These are phyloP conservation scores for Psilocybe sp. DNA, from an alignment of 768 basidiomycete genomes.

Conservation along the genomic window DNA sequence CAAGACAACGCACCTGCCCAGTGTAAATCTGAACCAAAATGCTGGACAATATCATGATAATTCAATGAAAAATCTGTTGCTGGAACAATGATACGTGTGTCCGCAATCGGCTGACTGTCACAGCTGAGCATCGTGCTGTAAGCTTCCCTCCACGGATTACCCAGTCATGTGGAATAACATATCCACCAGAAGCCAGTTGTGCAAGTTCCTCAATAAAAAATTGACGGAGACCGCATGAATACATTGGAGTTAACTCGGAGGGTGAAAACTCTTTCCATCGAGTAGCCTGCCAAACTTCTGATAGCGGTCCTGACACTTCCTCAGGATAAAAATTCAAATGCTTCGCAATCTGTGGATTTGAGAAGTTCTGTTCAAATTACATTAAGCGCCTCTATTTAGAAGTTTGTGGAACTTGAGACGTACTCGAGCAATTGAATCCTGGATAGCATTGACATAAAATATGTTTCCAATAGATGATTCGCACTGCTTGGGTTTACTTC, in stretches of 20 bases:
- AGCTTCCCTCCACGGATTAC: slow-evolving; percentile 1
- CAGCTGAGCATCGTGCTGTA: neutral
- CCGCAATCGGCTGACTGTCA: too few species aligned
- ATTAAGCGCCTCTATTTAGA: too few species aligned
- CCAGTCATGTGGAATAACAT: slow-evolving; percentile 8
- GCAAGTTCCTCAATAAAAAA: slow-evolving; percentile 12
- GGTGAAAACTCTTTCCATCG: slow-evolving; percentile 12
- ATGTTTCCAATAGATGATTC: slow-evolving; percentile 2
- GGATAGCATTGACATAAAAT: slow-evolving; percentile 6
- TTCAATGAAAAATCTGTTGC: too few species aligned
- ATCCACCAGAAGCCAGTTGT: neutral
- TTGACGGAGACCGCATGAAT: neutral
- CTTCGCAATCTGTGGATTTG: slow-evolving; percentile 12
- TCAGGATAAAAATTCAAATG: slow-evolving; percentile 14
- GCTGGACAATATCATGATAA: too few species aligned
- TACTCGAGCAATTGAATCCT: neutral
- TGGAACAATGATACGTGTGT: too few species aligned
- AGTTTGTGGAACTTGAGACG: too few species aligned
- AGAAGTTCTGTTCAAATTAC: slow-evolving; percentile 10
- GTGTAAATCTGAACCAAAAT: too few species aligned
- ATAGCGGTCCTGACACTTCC: slow-evolving; percentile 4
- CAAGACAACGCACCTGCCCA: too few species aligned
- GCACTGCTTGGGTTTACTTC: neutral
- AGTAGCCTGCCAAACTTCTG: slow-evolving; percentile 13
- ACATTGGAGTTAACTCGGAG: slow-evolving; percentile 12